These are phyloP conservation scores for Phytophthora pisi DNA, from an alignment of 352 stramenopile species.

Conservation along the genomic window DNA sequence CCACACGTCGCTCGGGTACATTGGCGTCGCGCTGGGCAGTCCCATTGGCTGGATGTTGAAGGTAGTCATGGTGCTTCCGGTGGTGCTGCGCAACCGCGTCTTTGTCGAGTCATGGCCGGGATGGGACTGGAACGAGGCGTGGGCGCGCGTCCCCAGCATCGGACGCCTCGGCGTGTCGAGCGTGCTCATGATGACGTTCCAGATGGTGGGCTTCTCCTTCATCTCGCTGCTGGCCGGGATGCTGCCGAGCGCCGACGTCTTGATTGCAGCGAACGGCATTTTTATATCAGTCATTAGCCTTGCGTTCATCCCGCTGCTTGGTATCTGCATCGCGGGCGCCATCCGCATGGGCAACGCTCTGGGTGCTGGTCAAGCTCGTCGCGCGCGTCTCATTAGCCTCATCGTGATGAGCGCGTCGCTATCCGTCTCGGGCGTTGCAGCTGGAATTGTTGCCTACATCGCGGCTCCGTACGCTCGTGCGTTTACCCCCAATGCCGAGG, in stretches of 20 bases:
- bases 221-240: slow-evolving; percentile 61
- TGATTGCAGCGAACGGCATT: slow-evolving; percentile 62
- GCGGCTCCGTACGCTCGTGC: slow-evolving; percentile 41
- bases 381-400: slow-evolving; percentile 46
- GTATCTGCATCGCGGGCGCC: slow-evolving; percentile 51
- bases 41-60: slow-evolving; percentile 59
- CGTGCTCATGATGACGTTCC: slow-evolving; percentile 60
- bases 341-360: slow-evolving; percentile 69
- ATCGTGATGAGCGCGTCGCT: slow-evolving; percentile 39
- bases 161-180: slow-evolving; percentile 44
- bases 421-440: slow-evolving; percentile 39
- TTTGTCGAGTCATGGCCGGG: slow-evolving; percentile 69
- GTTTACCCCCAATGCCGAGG: slow-evolving; percentile 47
- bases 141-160: slow-evolving; percentile 47
- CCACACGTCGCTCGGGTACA: slow-evolving; percentile 56
- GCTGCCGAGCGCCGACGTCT: slow-evolving; percentile 52
- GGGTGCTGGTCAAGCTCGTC: slow-evolving; percentile 49
- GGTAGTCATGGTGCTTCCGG: slow-evolving; percentile 47
- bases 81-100: slow-evolving; percentile 52
- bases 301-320: slow-evolving; percentile 55
- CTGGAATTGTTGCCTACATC: slow-evolving; percentile 36
- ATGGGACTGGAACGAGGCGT: slow-evolving; percentile 46
- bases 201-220: slow-evolving; percentile 48
- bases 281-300: slow-evolving; percentile 53
- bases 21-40: slow-evolving; percentile 57